Evolutionary conservation across 306 rosid genomes (phyloP), one percentile per base, ranked within the genome.

Genomic region (Trifolium dubium): DNA sequence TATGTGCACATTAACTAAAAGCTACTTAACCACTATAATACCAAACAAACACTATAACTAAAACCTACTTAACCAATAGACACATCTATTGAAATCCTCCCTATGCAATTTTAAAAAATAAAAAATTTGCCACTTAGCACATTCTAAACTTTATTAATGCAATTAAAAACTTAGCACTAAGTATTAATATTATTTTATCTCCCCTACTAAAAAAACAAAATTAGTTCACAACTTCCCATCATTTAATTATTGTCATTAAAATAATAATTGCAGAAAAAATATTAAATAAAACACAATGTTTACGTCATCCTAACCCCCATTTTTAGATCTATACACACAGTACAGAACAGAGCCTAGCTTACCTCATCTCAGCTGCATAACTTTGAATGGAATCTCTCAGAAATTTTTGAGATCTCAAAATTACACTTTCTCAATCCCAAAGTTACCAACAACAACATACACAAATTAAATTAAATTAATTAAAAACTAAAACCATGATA

Each of bases 251-350:
- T 17, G 32, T 40, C 61, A 76, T 69, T 76, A 19, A 64, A 64
- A 35, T 39, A 37, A 31, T 34, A 81, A 46, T 78, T 37, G 63
- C 43, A 50, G 47, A 34, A 40, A 81, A 67, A 5, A 71, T 61
- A 73, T 40, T 64, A 65, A 80, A 69, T 41, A 85, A 82, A 46
- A 10, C 31, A 34, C 34, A 37, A 54, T 49, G 69, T 84, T 58
- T 58, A 73, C 87, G 90, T 86, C 92, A 85, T 86, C 83, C 77
- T 74, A 82, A 80, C 69, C 74, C 44, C 83, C 23, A 23, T 23
- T 40, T 64, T 82, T 78, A 77, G 88, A 84, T 84, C 85, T 78
- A 59, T 3, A 31, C 65, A 65, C 37, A 70, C 72, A 37, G 71
- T 50, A 41, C 65, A 23, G 39, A 10, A 41, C 60, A 23, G 53